Evolutionary conservation across 768 basidiomycete genomes (phyloP).

Genomic region (Leccinum disarticulatum): DNA sequence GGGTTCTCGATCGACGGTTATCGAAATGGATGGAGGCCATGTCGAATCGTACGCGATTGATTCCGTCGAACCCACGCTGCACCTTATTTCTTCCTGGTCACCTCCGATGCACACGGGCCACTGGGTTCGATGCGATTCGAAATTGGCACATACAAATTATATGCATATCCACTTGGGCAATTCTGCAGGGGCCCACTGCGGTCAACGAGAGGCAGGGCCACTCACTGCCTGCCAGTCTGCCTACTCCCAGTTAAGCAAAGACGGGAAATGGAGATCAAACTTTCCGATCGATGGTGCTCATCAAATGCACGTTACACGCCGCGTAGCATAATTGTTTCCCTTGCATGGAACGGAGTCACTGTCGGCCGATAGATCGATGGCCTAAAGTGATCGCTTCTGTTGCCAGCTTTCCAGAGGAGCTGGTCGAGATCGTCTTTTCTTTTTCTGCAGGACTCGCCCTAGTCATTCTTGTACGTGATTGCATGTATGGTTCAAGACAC

Average conservation of each 20-base stretch:
- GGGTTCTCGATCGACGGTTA: constrained; percentile 31
- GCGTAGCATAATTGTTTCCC: constrained; percentile 15
- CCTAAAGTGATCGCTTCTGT: constrained; percentile 11
- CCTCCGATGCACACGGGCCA: constrained; percentile 42
- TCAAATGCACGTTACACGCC: constrained; percentile 8
- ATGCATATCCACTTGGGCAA: constrained; percentile 28
- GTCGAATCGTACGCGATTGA: constrained; percentile 39
- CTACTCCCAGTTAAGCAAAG: constrained; percentile 15
- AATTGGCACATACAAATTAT: neutral
- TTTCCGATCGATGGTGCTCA: constrained; percentile 14
- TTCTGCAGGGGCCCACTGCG: constrained; percentile 4
- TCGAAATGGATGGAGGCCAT: constrained; percentile 42
- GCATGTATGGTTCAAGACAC: neutral
- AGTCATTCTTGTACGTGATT: neutral
- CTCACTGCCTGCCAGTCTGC: neutral
- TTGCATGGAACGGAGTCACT: constrained; percentile 20
- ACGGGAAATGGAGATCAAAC: constrained; percentile 13
- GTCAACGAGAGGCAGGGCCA: constrained; percentile 7
- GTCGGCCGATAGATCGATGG: constrained; percentile 3
- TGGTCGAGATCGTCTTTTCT: constrained; percentile 18
- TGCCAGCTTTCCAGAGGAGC: constrained; percentile 16
- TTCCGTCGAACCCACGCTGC: constrained; percentile 35
- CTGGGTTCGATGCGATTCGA: constrained; percentile 24
- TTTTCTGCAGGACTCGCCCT: neutral
- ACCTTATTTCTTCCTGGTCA: constrained; percentile 44